Evolutionary conservation across 805 yeast genomes (phyloP).

Genomic region (Babjeviella inositovora): DNA sequence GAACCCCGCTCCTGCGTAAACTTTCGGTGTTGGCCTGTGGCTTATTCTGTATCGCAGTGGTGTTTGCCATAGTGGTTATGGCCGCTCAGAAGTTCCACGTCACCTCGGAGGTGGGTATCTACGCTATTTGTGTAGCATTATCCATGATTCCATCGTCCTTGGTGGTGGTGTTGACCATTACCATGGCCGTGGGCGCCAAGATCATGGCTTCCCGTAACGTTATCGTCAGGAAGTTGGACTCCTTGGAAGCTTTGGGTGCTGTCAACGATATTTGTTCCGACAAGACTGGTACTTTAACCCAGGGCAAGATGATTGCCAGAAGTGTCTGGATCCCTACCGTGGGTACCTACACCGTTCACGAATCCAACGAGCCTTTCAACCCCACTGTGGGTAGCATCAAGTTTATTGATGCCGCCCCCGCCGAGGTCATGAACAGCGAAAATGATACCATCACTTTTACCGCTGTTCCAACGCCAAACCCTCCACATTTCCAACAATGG

Average conservation of each 20-base stretch:
- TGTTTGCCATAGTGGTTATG: slow-evolving; percentile 79
- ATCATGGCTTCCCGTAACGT: slow-evolving; percentile 57
- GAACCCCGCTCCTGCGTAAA: slow-evolving; percentile 71
- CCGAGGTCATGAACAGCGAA: slow-evolving; percentile 17
- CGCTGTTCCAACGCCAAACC: slow-evolving; percentile 4
- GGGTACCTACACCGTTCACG: slow-evolving; percentile 39
- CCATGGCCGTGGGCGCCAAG: slow-evolving; percentile 74
- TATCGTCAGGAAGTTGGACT: slow-evolving; percentile 62
- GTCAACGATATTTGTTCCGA: slow-evolving; percentile 72
- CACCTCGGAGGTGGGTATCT: slow-evolving; percentile 69
- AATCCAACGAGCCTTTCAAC: slow-evolving; percentile 43
- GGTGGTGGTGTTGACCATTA: slow-evolving; percentile 69
- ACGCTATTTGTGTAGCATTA: slow-evolving; percentile 74
- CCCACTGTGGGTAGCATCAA: slow-evolving; percentile 39
- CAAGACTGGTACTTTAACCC: slow-evolving; percentile 72
- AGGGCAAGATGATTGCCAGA: slow-evolving; percentile 65
- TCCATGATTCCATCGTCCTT: slow-evolving; percentile 75
- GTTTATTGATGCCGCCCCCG: slow-evolving; percentile 17
- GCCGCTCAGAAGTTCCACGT: slow-evolving; percentile 65
- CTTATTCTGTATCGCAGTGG: slow-evolving; percentile 62
- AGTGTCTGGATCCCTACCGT: slow-evolving; percentile 51
- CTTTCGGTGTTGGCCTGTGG: slow-evolving; percentile 64
- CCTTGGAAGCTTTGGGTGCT: slow-evolving; percentile 67
- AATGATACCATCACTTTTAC: slow-evolving; percentile 14
- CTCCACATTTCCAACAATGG: slow-evolving; percentile 27